Conservation (phyloP, 1,284 basidiomycete species). For the Fomitopsis schrenkii region DNA sequence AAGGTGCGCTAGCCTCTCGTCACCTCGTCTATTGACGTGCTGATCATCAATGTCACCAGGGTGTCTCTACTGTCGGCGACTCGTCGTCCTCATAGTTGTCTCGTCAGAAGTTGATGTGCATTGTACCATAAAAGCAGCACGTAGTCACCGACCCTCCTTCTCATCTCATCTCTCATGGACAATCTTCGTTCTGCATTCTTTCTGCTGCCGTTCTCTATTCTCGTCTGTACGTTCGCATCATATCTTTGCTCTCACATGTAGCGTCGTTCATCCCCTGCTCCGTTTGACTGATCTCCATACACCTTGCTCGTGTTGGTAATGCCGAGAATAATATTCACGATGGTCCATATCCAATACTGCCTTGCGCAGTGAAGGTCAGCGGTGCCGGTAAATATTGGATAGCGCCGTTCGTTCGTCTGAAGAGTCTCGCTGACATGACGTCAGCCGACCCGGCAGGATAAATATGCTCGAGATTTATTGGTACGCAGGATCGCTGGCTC, state of each 20-base stretch:
- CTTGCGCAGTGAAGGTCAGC: no score
- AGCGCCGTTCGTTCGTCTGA: no score
- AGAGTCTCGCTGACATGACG: no score
- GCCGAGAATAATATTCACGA: not conserved
- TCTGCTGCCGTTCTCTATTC: not conserved
- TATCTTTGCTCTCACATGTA: conserved; percentile 17
- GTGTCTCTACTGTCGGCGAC: conserved; percentile 21
- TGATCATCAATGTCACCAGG: conserved; percentile 9
- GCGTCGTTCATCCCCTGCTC: conserved; percentile 8
- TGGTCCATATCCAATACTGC: no score
- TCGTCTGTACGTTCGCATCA: conserved; percentile 14
- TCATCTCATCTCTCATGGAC: conserved; percentile 2
- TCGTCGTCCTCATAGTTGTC: conserved; percentile 6
- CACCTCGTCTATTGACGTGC: not conserved
- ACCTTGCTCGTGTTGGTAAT: not conserved
- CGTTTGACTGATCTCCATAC: not conserved
- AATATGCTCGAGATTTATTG: no score
- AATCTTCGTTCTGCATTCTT: not conserved
- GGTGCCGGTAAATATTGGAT: no score
- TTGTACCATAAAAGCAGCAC: not conserved
- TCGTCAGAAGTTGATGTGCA: not conserved
- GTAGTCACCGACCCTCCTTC: not conserved
- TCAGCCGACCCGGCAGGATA: no score
- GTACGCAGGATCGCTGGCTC: no score
- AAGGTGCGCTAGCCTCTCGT: conserved; percentile 38